These are phyloP conservation scores for Alternaria atra DNA, from an alignment of 2,329 filamentous ascomycete genomes.

Conservation along the genomic window DNA sequence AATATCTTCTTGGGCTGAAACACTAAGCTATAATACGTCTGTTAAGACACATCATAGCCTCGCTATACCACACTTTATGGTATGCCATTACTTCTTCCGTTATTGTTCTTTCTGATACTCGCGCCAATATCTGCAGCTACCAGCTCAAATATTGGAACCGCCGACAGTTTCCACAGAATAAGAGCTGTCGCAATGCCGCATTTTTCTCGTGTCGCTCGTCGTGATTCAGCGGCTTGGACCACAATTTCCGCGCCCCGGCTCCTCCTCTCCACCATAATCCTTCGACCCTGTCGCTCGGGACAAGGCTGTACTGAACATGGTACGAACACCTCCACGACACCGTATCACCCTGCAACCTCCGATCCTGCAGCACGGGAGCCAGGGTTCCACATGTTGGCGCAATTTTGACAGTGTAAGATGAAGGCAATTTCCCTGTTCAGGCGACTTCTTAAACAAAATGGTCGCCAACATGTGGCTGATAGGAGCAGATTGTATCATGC, in stretches of 20 bases:
- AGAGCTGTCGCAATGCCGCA: slow-evolving; percentile 10
- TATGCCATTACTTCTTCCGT: slow-evolving; percentile 12
- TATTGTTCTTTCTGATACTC: slow-evolving; percentile 9
- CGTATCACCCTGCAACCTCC: slow-evolving; percentile 34
- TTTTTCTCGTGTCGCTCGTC: slow-evolving; percentile 9
- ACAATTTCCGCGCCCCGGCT: slow-evolving; percentile 21
- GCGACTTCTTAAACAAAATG: slow-evolving; percentile 26
- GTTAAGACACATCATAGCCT: slow-evolving; percentile 25
- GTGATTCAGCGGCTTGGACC: slow-evolving; percentile 12
- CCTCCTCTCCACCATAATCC: slow-evolving; percentile 15
- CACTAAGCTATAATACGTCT: slow-evolving; percentile 39
- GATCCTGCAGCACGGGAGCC: slow-evolving; percentile 31
- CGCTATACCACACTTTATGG: slow-evolving; percentile 11
- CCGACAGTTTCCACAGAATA: slow-evolving; percentile 17
- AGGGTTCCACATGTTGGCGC: slow-evolving; percentile 39
- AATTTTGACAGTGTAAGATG: slow-evolving; percentile 35
- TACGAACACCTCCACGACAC: slow-evolving; percentile 33
- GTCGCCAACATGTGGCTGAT: slow-evolving; percentile 17
- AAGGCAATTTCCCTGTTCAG: slow-evolving; percentile 27
- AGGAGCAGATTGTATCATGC: slow-evolving; percentile 33
- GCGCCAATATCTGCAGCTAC: slow-evolving; percentile 10
- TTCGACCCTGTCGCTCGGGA: slow-evolving; percentile 20
- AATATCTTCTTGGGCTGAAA: slow-evolving; percentile 45
- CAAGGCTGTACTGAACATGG: slow-evolving; percentile 31
- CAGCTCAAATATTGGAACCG: slow-evolving; percentile 22